A percentile compares a stretch with the other conserved stretches of the same genome.
Conservation (phyloP, 148 eudicot species). For the Chenopodium suecicum region DNA sequence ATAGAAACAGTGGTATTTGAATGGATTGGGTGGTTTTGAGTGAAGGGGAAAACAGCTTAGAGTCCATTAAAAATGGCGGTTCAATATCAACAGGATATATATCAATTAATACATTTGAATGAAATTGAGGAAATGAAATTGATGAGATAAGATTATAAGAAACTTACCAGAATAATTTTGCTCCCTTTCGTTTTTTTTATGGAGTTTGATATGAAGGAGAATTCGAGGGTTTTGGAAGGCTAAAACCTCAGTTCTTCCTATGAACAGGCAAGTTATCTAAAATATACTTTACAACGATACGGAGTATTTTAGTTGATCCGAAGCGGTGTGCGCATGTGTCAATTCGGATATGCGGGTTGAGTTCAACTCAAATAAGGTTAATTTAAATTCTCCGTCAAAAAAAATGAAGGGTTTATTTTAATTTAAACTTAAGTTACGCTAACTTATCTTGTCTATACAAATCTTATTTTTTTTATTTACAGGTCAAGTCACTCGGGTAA, state of each 20-base stretch:
- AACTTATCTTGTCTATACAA: too few species aligned
- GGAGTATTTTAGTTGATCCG: too few species aligned
- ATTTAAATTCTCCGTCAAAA: too few species aligned
- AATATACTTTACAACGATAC: not conserved
- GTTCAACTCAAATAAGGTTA: too few species aligned
- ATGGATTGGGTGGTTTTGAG: slow-evolving; percentile 42
- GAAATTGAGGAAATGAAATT: slow-evolving; percentile 12
- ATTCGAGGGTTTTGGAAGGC: slow-evolving; percentile 27
- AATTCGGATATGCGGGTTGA: too few species aligned
- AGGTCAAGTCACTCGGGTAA: too few species aligned
- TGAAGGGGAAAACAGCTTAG: slow-evolving; percentile 40
- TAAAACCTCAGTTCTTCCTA: slow-evolving; percentile 19
- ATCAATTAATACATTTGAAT: not conserved
- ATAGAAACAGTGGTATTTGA: slow-evolving; percentile 49
- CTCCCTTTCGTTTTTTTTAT: not conserved
- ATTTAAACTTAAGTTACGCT: too few species aligned
- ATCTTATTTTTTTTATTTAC: too few species aligned
- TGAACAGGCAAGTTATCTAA: slow-evolving; percentile 14
- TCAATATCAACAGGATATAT: slow-evolving; percentile 14
- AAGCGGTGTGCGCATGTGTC: too few species aligned
- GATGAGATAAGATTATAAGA: not conserved
- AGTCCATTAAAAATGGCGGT: slow-evolving; percentile 45
- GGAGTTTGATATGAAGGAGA: not conserved
- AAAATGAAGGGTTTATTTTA: too few species aligned
- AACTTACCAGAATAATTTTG: slow-evolving; percentile 6